These are phyloP conservation scores for Erigeron canadensis DNA, from an alignment of 129 eudicot genomes.

Conservation along the genomic window DNA sequence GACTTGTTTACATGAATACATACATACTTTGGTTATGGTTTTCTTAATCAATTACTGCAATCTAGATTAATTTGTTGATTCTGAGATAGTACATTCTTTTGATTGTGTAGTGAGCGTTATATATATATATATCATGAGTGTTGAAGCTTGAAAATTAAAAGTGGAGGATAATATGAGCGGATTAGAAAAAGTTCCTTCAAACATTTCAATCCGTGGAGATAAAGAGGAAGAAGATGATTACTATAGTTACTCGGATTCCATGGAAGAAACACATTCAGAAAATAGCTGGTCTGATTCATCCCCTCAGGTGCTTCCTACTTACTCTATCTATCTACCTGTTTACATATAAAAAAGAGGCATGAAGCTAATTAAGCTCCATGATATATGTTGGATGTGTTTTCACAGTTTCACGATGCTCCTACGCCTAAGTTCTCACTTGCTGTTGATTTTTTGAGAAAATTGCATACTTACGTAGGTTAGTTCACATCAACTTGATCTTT, in stretches of 20 bases:
- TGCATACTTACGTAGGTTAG: constrained; percentile 58
- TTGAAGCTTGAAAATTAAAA: constrained; percentile 43
- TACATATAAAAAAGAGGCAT: neutral
- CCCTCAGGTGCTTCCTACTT: constrained; percentile 40
- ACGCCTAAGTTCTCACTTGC: constrained; percentile 50
- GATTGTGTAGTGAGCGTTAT: constrained; percentile 28
- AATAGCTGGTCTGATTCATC: constrained; percentile 54
- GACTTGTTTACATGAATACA: neutral
- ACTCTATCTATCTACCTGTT: no score
- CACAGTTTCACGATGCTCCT: constrained; percentile 39
- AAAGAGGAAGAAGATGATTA: constrained; percentile 63
- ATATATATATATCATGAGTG: constrained; percentile 36
- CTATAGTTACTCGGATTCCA: constrained; percentile 61
- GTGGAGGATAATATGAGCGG: constrained; percentile 34
- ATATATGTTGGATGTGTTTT: constrained; percentile 8
- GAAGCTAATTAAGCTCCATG: constrained; percentile 12
- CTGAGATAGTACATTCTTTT: constrained; percentile 35
- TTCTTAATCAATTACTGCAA: neutral
- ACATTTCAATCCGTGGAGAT: constrained; percentile 44
- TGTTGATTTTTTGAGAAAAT: constrained; percentile 45
- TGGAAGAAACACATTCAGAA: constrained; percentile 43
- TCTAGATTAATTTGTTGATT: neutral
- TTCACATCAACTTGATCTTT: constrained; percentile 27
- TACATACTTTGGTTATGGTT: neutral
- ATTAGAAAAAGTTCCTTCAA: constrained; percentile 44